phyloP scores from a whole-genome alignment of 2,329 filamentous ascomycete genomes.

The Rhynchosporium graminicola region DNA sequence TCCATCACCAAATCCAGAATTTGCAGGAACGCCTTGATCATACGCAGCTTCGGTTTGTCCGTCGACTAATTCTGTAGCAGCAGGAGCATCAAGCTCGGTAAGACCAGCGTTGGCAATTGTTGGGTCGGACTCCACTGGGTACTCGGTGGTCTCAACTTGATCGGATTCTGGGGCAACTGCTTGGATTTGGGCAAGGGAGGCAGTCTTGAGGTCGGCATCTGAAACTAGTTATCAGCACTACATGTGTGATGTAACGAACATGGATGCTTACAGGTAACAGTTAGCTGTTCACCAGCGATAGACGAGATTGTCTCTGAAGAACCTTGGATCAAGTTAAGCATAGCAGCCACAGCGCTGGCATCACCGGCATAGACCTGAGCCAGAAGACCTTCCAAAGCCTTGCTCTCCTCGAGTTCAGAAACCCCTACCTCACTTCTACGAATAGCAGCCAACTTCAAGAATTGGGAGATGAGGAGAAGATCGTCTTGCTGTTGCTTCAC shows the following conservation, averaged over 20 bases:
- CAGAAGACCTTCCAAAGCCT: constrained; percentile 78
- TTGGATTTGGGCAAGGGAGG: constrained; percentile 54
- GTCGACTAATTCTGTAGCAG: constrained; percentile 45
- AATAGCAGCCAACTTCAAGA: constrained; percentile 76
- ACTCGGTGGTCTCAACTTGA: constrained; percentile 41
- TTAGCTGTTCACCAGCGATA: constrained; percentile 63
- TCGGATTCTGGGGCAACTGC: constrained; percentile 41
- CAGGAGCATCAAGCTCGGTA: constrained; percentile 62
- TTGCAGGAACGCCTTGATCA: constrained; percentile 47
- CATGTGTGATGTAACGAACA: not conserved
- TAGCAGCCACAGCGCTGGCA: constrained; percentile 70
- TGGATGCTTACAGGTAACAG: constrained; percentile 68
- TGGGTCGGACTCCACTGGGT: constrained; percentile 57
- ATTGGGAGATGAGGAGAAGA: constrained; percentile 73
- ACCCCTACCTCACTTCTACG: constrained; percentile 69
- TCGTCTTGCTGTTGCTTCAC: constrained; percentile 61
- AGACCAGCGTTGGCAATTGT: constrained; percentile 67
- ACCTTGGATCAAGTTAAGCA: constrained; percentile 76
- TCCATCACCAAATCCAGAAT: constrained; percentile 53
- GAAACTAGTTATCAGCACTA: constrained; percentile 28
- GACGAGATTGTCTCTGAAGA: constrained; percentile 65
- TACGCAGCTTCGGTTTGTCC: constrained; percentile 46
- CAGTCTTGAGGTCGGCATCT: constrained; percentile 62
- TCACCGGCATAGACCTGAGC: constrained; percentile 79
- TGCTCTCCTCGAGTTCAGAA: constrained; percentile 68